Percentiles rank a stretch among this genome's conserved stretches.
These are phyloP conservation scores for Isochrysis galbana DNA, from an alignment of 78 protist species.

Conservation along the genomic window DNA sequence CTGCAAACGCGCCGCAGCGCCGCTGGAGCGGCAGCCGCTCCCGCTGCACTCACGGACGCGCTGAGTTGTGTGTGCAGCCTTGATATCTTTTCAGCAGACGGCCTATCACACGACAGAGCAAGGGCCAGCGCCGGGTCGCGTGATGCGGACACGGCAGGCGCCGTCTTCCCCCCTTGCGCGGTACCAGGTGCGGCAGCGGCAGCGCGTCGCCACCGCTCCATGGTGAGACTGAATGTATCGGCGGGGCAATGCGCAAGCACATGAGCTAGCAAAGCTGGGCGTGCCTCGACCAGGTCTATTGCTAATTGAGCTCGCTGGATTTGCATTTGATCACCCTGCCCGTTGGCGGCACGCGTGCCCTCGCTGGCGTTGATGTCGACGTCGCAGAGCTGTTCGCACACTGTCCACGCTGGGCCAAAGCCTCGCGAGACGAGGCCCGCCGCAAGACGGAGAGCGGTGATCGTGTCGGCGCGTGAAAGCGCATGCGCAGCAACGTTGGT, in stretches of 20 bases:
- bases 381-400: neutral
- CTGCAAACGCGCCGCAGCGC: neutral
- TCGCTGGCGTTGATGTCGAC: neutral
- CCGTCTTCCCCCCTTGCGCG: neutral
- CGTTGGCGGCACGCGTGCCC: neutral
- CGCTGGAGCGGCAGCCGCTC: neutral
- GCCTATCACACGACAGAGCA: neutral
- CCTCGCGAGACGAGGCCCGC: neutral
- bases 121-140: neutral
- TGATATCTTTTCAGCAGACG: neutral
- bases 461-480: neutral
- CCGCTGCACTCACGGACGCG: neutral
- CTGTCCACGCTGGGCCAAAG: neutral
- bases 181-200: neutral
- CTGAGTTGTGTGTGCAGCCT: neutral
- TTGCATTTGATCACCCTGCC: neutral
- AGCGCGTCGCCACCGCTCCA: neutral
- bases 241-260: neutral
- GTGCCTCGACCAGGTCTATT: neutral
- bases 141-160: neutral
- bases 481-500: neutral
- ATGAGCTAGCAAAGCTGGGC: neutral
- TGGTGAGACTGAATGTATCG: neutral
- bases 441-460: neutral
- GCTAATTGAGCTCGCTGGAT: neutral